Evolutionary conservation across 257 asterid genomes (phyloP), one percentile per base, ranked within the genome.

Genomic region (Capsicum baccatum): DNA sequence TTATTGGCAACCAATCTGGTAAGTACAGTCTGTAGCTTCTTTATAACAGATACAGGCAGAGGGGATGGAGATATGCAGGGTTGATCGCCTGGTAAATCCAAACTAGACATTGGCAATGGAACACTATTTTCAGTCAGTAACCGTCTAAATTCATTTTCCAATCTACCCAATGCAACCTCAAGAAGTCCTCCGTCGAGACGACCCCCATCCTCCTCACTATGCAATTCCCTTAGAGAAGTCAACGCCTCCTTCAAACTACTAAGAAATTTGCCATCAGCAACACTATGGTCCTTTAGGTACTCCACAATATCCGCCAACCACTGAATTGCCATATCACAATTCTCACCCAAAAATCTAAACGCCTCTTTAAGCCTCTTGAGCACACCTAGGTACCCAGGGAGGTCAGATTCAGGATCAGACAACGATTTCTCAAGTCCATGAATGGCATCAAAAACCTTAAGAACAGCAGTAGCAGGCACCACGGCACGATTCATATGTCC

Each of bases 371-470:
- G 98, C 68, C 98, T 92, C 82, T 91, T 94, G 50, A 95, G 94
- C 42, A 91, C 94, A 16, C 96, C 91, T 13, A 94, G 91, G 86
- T 92, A 94, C 50, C 97, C 98, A 1, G 87, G 87, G 37, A 95
- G 92, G 78, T 93, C 92, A 2, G 90, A 74, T 33, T 91, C 97
- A 26, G 97, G 97, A 90, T 95, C 94, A 1, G 93, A 92, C 33
- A 95, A 81, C 1, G 96, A 94, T 85, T 93, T 95, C 82, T 94
- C 99, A 42, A 95, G 93, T 47, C 97, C 98, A 79, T 92, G 97
- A 83, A 95, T 93, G 42, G 98, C 97, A 85, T 96, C 99, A 82
- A 96, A 94, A 62, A 96, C 99, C 92, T 96, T 96, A 39, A 96
- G 97, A 85, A 94, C 98, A 0, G 98, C 94, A 67, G 99, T 89